Evolutionary conservation across 1,284 basidiomycete genomes (phyloP).

Genomic region (Pseudozyma tsukubaensis): DNA sequence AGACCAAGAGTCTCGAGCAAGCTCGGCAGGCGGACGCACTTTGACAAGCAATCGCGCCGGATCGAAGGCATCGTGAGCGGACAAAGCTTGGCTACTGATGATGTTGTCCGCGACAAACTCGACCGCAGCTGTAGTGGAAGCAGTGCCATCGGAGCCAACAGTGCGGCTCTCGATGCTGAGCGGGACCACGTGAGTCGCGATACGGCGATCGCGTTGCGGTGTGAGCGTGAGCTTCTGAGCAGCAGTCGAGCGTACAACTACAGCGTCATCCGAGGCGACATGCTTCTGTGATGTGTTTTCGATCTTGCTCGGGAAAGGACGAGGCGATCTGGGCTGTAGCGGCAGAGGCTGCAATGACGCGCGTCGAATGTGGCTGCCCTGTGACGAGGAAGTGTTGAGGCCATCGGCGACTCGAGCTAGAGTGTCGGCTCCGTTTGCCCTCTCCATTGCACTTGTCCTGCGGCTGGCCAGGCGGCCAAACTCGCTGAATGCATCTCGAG

Average conservation of each 20-base stretch:
- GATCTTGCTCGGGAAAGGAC: background rate
- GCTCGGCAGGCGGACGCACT: constrained; percentile 35
- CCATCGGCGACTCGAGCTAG: constrained; percentile 35
- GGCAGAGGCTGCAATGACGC: constrained; percentile 14
- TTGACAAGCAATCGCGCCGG: constrained; percentile 36
- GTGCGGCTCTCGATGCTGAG: constrained; percentile 27
- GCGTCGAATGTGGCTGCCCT: constrained; percentile 2
- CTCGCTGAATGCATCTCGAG: constrained; percentile 41
- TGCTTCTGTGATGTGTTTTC: constrained; percentile 2
- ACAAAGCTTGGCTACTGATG: background rate
- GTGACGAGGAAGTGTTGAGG: constrained; percentile 16
- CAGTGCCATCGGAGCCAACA: constrained; percentile 3
- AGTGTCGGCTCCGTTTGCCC: constrained; percentile 31
- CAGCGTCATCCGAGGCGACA: constrained; percentile 15
- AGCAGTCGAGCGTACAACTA: constrained; percentile 7
- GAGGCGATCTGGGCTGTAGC: background rate
- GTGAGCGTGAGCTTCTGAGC: constrained; percentile 19
- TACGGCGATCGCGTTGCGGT: constrained; percentile 25
- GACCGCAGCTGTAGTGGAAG: constrained; percentile 2
- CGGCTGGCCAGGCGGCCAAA: constrained; percentile 30
- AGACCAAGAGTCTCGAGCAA: constrained; percentile 27
- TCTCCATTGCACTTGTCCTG: constrained; percentile 25
- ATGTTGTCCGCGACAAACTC: constrained; percentile 31
- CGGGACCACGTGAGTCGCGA: constrained; percentile 13
- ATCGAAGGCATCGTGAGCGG: constrained; percentile 13